Evolutionary conservation across 1,139 yeast genomes (phyloP), one percentile per base, ranked within the genome.

Genomic region (Yamadazyma diospyri): DNA sequence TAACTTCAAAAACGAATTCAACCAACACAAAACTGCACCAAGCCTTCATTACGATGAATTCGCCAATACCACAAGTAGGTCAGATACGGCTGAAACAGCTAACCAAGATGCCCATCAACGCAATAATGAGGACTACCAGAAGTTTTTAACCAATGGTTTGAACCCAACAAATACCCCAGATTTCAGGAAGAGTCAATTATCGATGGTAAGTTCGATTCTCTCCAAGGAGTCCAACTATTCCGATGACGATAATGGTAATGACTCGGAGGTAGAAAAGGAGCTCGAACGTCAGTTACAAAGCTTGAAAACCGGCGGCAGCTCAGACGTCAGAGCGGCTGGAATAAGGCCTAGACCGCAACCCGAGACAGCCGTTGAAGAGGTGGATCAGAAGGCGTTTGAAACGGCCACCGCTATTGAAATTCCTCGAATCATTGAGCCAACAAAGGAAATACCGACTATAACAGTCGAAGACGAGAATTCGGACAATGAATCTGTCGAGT

Each of bases 201-300:
- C 73, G 8, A 68, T 64, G 58, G 69, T 67, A 5, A 65, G 72
- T 40, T 68, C 73, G 0, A 63, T 68, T 32, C 52, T 68, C 12
- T 64, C 72, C 10, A 67, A 64, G 40, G 66, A 55, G 21, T 51
- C 61, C 2, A 39, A 45, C 21, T 49, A 53, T 37, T 55, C 58
- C n/a, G 63, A 62, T 13, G 62, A 57, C 14, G 69, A 56, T 26
- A 53, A 61, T 4, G 21, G 23, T 14, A 46, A 47, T 13, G 72
- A 64, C 19, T 59, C 53, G 16, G 69, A 58, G 30, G 60, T 62
- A 4, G 70, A 66, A 33, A 46, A 48, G 36, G 72, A 66, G 38
- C 53, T 69, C 35, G 62, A 66, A 41, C 55, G 67, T 33, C 73
- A 68, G 43, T 53, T 69, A 35, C 59, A 59, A 30, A 47, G 47